Conservation (phyloP, 1,284 basidiomycete genomes). For the Pisolithus thermaeus region DNA sequence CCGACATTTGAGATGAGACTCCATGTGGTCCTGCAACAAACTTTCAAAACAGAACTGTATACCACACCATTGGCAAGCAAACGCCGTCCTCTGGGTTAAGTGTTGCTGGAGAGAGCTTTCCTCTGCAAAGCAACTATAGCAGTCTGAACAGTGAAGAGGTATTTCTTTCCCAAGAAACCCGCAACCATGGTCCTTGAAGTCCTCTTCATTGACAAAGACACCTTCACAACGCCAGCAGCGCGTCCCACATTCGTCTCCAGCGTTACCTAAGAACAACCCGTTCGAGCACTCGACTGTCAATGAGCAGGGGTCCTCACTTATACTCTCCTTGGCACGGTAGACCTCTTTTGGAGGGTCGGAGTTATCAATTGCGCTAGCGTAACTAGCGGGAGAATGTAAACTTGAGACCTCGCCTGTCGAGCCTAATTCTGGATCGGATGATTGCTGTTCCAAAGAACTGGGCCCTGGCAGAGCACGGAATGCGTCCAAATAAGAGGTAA, state of each 20-base stretch:
- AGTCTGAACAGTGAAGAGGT: constrained; percentile 17
- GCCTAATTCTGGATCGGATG: too few relatives aligned
- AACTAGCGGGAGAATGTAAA: too few relatives aligned
- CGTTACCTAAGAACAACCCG: too few relatives aligned
- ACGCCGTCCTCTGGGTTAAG: constrained; percentile 6
- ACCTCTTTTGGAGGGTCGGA: too few relatives aligned
- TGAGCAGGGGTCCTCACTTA: too few relatives aligned
- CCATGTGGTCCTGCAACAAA: constrained; percentile 23
- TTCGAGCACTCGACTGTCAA: too few relatives aligned
- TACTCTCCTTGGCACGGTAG: too few relatives aligned
- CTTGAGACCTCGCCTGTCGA: too few relatives aligned
- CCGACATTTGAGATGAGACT: constrained; percentile 20
- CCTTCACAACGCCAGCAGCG: constrained; percentile 13
- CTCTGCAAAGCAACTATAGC: constrained; percentile 21
- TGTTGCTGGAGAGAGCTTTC: constrained; percentile 14
- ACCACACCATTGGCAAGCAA: constrained; percentile 18
- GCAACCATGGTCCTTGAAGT: constrained; percentile 15
- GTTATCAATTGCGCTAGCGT: too few relatives aligned
- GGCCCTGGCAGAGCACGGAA: too few relatives aligned
- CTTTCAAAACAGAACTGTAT: constrained; percentile 21
- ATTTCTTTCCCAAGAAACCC: constrained; percentile 3
- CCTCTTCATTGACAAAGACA: constrained; percentile 12
- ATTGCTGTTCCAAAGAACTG: too few relatives aligned
- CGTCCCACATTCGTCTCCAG: neutral
- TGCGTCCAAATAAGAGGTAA: too few relatives aligned